phyloP scores from a whole-genome alignment of 305 asterid genomes.

The Fraxinus xanthoxyloides region DNA sequence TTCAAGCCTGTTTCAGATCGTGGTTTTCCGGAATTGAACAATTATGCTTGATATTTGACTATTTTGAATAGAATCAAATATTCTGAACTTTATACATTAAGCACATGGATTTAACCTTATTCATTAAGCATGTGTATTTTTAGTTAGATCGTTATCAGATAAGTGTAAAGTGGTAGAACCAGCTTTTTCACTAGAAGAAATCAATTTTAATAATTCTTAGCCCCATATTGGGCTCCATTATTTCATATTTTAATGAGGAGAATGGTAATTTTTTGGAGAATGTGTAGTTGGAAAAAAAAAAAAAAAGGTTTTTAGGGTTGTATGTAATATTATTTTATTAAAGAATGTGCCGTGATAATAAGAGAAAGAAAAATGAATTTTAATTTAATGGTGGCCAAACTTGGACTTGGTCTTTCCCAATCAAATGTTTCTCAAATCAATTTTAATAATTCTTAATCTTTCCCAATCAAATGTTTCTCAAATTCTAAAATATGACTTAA shows the following conservation, averaged over 20 bases:
- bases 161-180: neutral
- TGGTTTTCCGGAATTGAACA: neutral
- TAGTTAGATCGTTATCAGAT: neutral
- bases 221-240: too few species aligned
- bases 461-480: neutral
- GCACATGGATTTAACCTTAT: neutral
- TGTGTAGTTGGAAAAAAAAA: too few species aligned
- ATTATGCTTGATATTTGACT: neutral
- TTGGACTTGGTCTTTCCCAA: too few species aligned
- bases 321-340: too few species aligned
- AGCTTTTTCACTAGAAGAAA: neutral
- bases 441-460: neutral
- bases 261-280: too few species aligned
- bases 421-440: too few species aligned
- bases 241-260: too few species aligned
- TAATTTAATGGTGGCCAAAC: too few species aligned
- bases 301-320: too few species aligned
- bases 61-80: neutral
- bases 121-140: neutral
- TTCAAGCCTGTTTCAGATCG: neutral
- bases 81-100: neutral
- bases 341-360: too few species aligned
- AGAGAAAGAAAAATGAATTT: too few species aligned
- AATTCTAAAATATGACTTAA: neutral
- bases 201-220: neutral